phyloP scores from a whole-genome alignment of 768 basidiomycete species.

The Tulasnella sp. region DNA sequence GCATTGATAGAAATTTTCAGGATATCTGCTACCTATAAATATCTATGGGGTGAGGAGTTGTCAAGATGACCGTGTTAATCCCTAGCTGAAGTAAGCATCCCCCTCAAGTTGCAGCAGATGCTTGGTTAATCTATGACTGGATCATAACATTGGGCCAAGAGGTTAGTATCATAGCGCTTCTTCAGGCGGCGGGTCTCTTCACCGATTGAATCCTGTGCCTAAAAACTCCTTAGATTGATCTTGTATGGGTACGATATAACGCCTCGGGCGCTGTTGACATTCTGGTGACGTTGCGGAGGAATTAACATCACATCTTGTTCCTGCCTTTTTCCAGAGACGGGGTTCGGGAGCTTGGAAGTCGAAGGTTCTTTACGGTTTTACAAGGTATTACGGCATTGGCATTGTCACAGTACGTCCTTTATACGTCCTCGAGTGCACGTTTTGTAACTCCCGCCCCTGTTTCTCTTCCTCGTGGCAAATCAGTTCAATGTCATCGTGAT shows the following conservation, averaged over 20 bases:
- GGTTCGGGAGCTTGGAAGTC: not conserved
- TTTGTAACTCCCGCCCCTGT: too few species aligned
- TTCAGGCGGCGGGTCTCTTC: not conserved
- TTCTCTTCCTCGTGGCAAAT: not conserved
- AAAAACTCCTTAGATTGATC: not conserved
- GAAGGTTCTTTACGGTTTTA: conserved; percentile 1
- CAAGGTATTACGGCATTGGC: conserved; percentile 7
- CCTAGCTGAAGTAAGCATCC: not conserved
- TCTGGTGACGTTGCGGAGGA: not conserved
- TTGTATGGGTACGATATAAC: not conserved
- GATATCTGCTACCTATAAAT: not conserved
- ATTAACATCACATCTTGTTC: not conserved
- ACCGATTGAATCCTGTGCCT: not conserved
- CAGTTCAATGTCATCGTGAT: not conserved
- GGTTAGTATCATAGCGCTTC: not conserved
- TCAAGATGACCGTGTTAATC: not conserved
- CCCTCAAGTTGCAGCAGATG: not conserved
- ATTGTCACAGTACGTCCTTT: not conserved
- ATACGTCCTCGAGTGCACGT: not conserved
- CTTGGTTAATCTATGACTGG: conserved; percentile 14
- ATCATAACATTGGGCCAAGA: conserved; percentile 13
- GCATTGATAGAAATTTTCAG: not conserved
- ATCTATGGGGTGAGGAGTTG: not conserved
- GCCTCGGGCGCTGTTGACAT: too few species aligned
- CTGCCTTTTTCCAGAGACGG: not conserved